phyloP scores from a whole-genome alignment of 257 asterid genomes.

The Ophiorrhiza pumila region DNA sequence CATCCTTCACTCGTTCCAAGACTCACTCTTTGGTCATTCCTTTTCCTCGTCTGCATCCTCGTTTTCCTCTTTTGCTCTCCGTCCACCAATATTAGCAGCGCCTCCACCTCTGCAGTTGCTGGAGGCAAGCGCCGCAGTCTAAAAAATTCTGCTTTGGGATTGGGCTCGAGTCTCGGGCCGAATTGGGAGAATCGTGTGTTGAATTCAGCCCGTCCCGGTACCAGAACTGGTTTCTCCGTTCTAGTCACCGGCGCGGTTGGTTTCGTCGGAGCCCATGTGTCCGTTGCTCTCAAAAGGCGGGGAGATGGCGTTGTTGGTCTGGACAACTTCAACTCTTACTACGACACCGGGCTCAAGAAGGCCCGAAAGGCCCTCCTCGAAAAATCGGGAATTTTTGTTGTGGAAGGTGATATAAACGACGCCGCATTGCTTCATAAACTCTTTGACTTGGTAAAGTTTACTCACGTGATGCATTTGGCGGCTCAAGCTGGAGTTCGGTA shows the following conservation, averaged over 20 bases:
- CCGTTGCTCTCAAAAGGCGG: conserved; percentile 50
- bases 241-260: conserved; percentile 89
- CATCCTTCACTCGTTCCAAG: conserved; percentile 46
- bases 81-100: not conserved
- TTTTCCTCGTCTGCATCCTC: conserved; percentile 42
- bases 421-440: conserved; percentile 44
- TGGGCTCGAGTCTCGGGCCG: conserved; percentile 17
- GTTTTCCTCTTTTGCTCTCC: conserved; percentile 50
- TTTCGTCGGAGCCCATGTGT: conserved; percentile 69
- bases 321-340: conserved; percentile 69
- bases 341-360: conserved; percentile 67
- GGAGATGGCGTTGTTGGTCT: conserved; percentile 85
- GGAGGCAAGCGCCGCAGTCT: conserved; percentile 31
- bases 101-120: conserved; percentile 2
- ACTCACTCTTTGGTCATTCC: conserved; percentile 61
- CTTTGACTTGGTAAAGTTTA: conserved; percentile 51
- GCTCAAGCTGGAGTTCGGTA: conserved; percentile 90
- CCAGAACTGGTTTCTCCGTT: conserved; percentile 46
- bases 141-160: not conserved
- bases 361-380: conserved; percentile 58
- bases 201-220: conserved; percentile 55
- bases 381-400: conserved; percentile 46
- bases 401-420: conserved; percentile 63
- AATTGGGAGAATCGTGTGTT: conserved; percentile 58
- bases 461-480: conserved; percentile 80